These are phyloP conservation scores for Daedaleopsis sinensis DNA, from an alignment of 768 basidiomycete genomes.

Conservation along the genomic window DNA sequence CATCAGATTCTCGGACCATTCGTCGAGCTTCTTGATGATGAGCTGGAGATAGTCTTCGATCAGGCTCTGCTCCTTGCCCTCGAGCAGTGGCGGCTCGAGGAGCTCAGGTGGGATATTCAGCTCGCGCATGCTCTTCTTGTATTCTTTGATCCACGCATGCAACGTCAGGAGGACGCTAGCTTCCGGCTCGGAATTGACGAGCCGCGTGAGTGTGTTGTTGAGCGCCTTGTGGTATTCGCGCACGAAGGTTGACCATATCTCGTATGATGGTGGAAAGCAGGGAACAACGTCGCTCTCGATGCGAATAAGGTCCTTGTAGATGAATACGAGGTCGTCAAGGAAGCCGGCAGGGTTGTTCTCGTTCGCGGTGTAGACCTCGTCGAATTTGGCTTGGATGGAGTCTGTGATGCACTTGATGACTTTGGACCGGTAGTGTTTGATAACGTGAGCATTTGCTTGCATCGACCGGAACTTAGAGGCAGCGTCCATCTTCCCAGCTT, in stretches of 20 bases:
- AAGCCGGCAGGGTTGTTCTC: slow-evolving; percentile 71
- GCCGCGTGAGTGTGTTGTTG: slow-evolving; percentile 68
- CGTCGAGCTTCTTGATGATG: slow-evolving; percentile 93
- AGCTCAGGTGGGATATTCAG: slow-evolving; percentile 81
- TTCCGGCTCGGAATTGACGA: slow-evolving; percentile 76
- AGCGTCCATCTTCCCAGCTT: slow-evolving; percentile 89
- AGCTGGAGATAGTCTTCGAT: slow-evolving; percentile 96
- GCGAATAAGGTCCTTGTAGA: slow-evolving; percentile 94
- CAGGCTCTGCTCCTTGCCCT: slow-evolving; percentile 89
- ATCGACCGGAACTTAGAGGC: slow-evolving; percentile 93
- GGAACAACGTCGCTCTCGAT: slow-evolving; percentile 88
- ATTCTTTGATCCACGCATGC: slow-evolving; percentile 95
- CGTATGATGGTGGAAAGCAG: slow-evolving; percentile 91
- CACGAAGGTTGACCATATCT: slow-evolving; percentile 81
- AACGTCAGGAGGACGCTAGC: slow-evolving; percentile 87
- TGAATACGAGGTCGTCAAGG: slow-evolving; percentile 80
- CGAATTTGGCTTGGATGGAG: slow-evolving; percentile 74
- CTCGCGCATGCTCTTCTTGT: slow-evolving; percentile 94
- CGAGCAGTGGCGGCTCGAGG: slow-evolving; percentile 87
- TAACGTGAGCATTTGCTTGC: slow-evolving; percentile 88
- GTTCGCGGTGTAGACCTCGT: slow-evolving; percentile 63
- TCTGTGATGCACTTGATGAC: slow-evolving; percentile 79
- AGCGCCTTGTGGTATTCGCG: slow-evolving; percentile 90
- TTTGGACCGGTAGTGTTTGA: slow-evolving; percentile 95
- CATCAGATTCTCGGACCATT: slow-evolving; percentile 96